A percentile compares a stretch with the other conserved stretches of the same genome.
Conservation (phyloP, 2,329 filamentous ascomycete species). For the Lasiodiplodia citricola region DNA sequence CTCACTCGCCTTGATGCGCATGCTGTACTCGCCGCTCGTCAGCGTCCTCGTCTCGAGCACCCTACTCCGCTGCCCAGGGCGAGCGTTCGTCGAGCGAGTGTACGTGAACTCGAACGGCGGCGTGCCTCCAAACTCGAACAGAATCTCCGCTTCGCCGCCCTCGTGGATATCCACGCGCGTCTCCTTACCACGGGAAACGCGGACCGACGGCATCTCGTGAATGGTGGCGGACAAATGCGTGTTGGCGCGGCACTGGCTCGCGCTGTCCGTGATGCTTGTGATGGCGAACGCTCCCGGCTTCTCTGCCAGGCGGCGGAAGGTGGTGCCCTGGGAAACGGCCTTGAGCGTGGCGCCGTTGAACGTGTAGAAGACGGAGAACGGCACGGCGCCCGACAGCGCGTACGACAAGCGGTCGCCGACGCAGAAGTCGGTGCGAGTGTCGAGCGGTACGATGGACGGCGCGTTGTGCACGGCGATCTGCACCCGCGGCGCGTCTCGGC, state of each 20-base stretch:
- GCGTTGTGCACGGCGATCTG: conserved; percentile 93
- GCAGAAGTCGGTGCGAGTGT: conserved; percentile 86
- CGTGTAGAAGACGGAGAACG: conserved; percentile 90
- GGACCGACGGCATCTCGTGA: conserved; percentile 89
- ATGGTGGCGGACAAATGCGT: conserved; percentile 82
- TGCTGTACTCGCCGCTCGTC: conserved; percentile 78
- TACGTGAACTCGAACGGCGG: conserved; percentile 98
- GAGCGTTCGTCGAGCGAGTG: conserved; percentile 87
- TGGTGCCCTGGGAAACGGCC: conserved; percentile 78
- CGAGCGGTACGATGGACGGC: conserved; percentile 85
- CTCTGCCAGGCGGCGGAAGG: conserved; percentile 92
- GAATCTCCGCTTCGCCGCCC: conserved; percentile 88
- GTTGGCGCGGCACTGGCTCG: conserved; percentile 82
- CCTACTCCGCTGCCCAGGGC: conserved; percentile 62
- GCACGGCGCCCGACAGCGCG: conserved; percentile 85
- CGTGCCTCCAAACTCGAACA: conserved; percentile 94
- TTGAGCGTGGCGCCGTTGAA: conserved; percentile 81
- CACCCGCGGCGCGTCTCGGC: conserved; percentile 72
- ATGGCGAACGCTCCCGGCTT: conserved; percentile 87
- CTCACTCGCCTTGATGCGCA: conserved; percentile 83
- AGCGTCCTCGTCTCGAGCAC: conserved; percentile 93
- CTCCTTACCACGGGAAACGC: conserved; percentile 82
- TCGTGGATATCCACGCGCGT: conserved; percentile 93
- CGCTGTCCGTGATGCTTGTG: conserved; percentile 83
- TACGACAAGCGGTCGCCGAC: conserved; percentile 95